phyloP scores from a whole-genome alignment of 2,329 filamentous ascomycete species.

The Apiospora pterosperma region DNA sequence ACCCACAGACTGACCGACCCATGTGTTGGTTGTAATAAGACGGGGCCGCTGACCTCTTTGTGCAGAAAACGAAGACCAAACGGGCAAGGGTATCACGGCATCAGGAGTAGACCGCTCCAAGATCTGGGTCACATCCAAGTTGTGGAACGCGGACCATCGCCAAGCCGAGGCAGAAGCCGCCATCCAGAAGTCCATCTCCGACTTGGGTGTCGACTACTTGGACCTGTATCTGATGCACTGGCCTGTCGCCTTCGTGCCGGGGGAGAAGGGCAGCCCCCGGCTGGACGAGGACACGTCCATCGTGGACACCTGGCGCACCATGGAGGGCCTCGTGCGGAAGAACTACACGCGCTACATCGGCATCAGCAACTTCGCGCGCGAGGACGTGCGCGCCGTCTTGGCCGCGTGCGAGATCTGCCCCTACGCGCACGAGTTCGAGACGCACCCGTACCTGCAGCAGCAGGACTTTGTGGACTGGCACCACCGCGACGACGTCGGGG shows the following conservation, averaged over 20 bases:
- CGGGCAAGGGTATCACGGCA: conserved; percentile 43
- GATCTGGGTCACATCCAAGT: conserved; percentile 64
- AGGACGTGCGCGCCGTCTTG: conserved; percentile 35
- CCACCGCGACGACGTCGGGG: conserved; percentile 30
- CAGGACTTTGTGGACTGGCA: conserved; percentile 44
- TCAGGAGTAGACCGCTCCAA: conserved; percentile 47
- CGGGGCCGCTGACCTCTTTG: background rate
- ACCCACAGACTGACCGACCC: background rate
- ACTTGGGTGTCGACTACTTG: conserved; percentile 63
- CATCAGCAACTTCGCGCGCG: conserved; percentile 55
- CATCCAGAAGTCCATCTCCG: conserved; percentile 56
- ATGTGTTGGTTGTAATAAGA: background rate
- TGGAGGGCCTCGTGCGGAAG: conserved; percentile 51
- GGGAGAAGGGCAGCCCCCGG: conserved; percentile 14
- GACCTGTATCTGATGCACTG: conserved; percentile 71
- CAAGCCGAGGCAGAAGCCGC: conserved; percentile 61
- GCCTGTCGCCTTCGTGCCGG: conserved; percentile 37
- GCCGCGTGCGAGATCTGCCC: conserved; percentile 45
- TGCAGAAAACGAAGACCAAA: conserved; percentile 43
- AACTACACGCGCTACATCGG: conserved; percentile 56
- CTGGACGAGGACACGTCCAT: conserved; percentile 26
- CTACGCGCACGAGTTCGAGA: conserved; percentile 56
- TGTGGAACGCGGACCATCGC: conserved; percentile 63
- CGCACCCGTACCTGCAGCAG: conserved; percentile 50
- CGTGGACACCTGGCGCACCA: conserved; percentile 52